These are phyloP conservation scores for Xenosphaeropsis pyriputrescens DNA, from an alignment of 2,329 filamentous ascomycete species.

Conservation along the genomic window DNA sequence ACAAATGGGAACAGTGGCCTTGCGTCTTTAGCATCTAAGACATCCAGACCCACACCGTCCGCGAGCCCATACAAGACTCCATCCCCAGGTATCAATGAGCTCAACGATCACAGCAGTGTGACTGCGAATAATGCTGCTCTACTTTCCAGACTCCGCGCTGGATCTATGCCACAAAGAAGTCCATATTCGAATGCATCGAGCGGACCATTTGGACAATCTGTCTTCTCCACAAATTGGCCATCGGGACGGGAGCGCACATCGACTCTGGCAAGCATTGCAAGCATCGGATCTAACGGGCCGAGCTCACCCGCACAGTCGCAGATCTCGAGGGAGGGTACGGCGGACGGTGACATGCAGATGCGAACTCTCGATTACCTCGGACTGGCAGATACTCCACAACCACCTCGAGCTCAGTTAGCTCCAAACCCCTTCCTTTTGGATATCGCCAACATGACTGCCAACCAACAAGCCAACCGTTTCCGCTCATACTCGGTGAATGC, in stretches of 20 bases:
- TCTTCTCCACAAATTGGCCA: slow-evolving; percentile 81
- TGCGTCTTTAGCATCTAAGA: slow-evolving; percentile 52
- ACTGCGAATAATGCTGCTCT: slow-evolving; percentile 49
- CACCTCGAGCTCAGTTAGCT: slow-evolving; percentile 56
- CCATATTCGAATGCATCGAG: slow-evolving; percentile 42
- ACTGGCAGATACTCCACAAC: slow-evolving; percentile 83
- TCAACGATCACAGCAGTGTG: slow-evolving; percentile 23
- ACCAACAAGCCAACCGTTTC: slow-evolving; percentile 72
- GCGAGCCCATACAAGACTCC: slow-evolving; percentile 73
- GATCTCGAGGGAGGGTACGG: slow-evolving; percentile 71
- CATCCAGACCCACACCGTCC: slow-evolving; percentile 72
- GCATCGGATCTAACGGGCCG: slow-evolving; percentile 80
- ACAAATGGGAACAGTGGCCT: slow-evolving; percentile 33
- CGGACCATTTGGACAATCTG: slow-evolving; percentile 70
- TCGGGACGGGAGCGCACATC: slow-evolving; percentile 68
- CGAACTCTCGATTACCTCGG: slow-evolving; percentile 92
- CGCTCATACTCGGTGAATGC: slow-evolving; percentile 97
- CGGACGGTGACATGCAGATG: slow-evolving; percentile 75
- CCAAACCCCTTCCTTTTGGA: slow-evolving; percentile 61
- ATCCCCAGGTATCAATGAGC: slow-evolving; percentile 35
- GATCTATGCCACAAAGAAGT: slow-evolving; percentile 83
- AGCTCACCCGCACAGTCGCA: slow-evolving; percentile 77
- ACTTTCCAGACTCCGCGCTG: slow-evolving; percentile 74
- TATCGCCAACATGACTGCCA: slow-evolving; percentile 47
- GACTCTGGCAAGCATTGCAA: slow-evolving; percentile 69